Base-by-base conservation (phyloP, 805 yeast genomes). In the Metschnikowia drakensbergensis region DNA sequence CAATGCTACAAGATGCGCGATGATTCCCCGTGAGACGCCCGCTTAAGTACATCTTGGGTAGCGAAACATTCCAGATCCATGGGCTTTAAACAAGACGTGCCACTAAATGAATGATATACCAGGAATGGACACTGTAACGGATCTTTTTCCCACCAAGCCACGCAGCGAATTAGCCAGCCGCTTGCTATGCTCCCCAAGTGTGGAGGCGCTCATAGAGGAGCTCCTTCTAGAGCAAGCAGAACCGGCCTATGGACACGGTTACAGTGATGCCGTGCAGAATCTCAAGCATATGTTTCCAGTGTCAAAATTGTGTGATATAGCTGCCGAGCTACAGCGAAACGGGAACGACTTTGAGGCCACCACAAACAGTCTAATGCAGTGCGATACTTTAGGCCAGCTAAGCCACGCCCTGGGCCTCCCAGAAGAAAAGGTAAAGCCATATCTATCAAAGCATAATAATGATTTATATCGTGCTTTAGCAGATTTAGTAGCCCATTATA, bases 211-310 rank as follows among this genome's bases (percentile, higher is more conserved):
- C 22, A 48, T 66, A 22, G 69, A 66, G 39, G 59, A 53, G 31
- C 58, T 67, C n/a, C 53, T 59, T 22, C 39, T 38, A 5, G 59
- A 55, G 36, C 51, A 47, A 13, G n/a, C 42, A 13, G 17, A 30
- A 10, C 23, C 41, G 9, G 5, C 26, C 6, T 26, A 7, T 23
- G 39, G 22, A 25, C 23, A 28, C n/a, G 32, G 37, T 4, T 57
- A 52, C 44, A 43, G 54, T 13, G 46, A 44, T 1, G 53, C 53
- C 3, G 65, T 62, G 9, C 50, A 50, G 48, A 61, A 58, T 28
- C 54, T 77, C 29, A 54, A 59, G 42, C 73, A 69, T 10, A 70
- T 81, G 62, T 80, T 81, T 50, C 84, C 84, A 0, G 59, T 70
- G 11, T 51, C 68, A 2, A 66, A 69, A 2, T 36, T 59, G 3